Base-by-base conservation (phyloP, 257 asterid genomes). In the Fraxinus excelsior region DNA sequence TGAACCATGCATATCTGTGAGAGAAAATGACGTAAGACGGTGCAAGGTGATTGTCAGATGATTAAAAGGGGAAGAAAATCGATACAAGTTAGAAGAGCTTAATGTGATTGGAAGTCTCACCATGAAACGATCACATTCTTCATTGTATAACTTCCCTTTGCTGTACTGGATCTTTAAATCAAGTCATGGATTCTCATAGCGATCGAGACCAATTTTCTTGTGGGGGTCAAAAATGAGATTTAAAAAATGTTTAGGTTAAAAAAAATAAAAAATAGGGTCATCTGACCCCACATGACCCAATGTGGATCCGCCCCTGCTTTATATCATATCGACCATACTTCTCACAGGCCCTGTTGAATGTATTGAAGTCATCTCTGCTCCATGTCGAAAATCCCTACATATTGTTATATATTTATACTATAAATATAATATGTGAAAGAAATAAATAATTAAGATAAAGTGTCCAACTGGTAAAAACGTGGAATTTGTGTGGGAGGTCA, bases 111-210 rank as follows among this genome's bases (percentile, higher is more conserved):
- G 67, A 66, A 78, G 68, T 19, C 90, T 74, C 77, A 96, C 99
- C 99, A 96, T 96, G 88, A 89, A 96, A 23, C 97, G 97, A 46
- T 96, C 99, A 76, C 99, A 96, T 89, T 96, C 99, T 85, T 96
- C 99, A 80, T 93, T 96, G 84, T 93, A 96, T 84, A 96, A 70
- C 90, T 96, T 96, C 77, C 97, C 99, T 81, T 96, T 93, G 92
- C 98, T 98, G 79, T 96, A 94, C 79, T 90, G 99, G 81, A 93
- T 96, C 90, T 96, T 91, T 74, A 96, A 75, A 81, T 96, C 99
- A 80, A 91, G 83, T 97, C 99, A 93, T 53, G 99, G 99, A 83
- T 96, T 96, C 89, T 91, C 92, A 64, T 93, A 96, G 77, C 98
- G 97, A 58, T 90, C n/a, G n/a, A n/a, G n/a, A n/a, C 98, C 92